phyloP scores from a whole-genome alignment of 305 asterid genomes.

The Fraxinus paxiana region DNA sequence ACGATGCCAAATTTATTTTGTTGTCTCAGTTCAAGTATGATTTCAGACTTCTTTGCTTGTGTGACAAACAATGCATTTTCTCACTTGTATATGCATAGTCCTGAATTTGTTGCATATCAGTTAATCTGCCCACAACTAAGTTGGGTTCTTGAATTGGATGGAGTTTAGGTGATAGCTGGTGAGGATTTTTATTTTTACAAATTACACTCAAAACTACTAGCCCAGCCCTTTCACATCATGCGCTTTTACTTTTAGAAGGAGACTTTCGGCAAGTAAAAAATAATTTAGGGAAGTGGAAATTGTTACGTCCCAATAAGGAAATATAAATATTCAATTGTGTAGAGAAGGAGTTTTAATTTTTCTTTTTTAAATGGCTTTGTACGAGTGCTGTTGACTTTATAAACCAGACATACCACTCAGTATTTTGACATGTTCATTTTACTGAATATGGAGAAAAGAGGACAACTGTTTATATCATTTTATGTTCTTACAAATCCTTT shows the following conservation, averaged over 20 bases:
- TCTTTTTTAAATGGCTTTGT: background rate
- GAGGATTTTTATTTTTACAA: background rate
- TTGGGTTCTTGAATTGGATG: background rate
- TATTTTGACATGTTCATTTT: background rate
- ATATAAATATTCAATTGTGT: background rate
- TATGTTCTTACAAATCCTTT: background rate
- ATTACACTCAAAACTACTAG: background rate
- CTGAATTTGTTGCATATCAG: background rate
- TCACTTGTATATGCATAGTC: background rate
- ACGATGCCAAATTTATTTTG: background rate
- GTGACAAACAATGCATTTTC: background rate
- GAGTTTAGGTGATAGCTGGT: background rate
- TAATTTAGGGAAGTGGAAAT: background rate
- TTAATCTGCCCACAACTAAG: background rate
- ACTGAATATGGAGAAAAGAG: background rate
- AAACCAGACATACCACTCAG: background rate
- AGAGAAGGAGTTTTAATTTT: background rate
- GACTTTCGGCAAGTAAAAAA: background rate
- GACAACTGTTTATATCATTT: background rate
- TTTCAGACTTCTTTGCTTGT: background rate
- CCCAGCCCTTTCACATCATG: background rate
- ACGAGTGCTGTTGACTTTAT: background rate
- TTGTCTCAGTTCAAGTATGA: background rate
- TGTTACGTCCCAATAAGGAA: background rate
- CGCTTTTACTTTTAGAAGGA: background rate